Evolutionary conservation across 139 green algal species (phyloP).

Genomic region (Tetraselmis striata): DNA sequence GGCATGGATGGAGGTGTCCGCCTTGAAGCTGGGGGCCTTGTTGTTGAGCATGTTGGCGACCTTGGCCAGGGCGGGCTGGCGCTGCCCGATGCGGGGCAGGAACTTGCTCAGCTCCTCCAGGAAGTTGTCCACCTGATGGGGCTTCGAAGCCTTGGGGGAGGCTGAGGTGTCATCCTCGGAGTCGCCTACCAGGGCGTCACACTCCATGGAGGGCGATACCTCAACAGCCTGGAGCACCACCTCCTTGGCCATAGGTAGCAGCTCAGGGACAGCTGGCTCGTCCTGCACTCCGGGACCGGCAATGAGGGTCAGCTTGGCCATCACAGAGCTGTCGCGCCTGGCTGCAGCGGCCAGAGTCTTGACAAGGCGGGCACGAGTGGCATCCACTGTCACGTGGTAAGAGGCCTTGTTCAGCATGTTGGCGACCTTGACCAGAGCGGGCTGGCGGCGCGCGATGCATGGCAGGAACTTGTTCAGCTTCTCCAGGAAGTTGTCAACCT

Average conservation of each 20-base stretch:
- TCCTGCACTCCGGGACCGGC: not conserved
- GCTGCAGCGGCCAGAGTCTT: not conserved
- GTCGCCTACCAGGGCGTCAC: not conserved
- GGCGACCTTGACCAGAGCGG: not conserved
- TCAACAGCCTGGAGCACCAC: not conserved
- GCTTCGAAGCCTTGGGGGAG: not conserved
- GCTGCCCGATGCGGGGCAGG: not conserved
- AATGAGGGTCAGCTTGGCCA: not conserved
- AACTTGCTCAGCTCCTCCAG: not conserved
- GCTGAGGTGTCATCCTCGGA: not conserved
- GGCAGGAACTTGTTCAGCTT: not conserved
- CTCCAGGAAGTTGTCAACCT: not conserved
- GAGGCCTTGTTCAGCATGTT: not conserved
- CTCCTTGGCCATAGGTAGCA: not conserved
- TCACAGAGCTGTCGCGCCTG: not conserved
- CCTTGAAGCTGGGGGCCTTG: not conserved
- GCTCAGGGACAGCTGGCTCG: not conserved
- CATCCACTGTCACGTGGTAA: not conserved
- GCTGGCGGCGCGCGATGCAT: not conserved
- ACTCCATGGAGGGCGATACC: not conserved
- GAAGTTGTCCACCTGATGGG: not conserved
- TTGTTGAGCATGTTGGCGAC: not conserved
- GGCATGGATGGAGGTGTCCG: not conserved
- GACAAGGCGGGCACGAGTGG: not conserved
- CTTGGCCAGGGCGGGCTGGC: not conserved